Evolutionary conservation across 2,329 filamentous ascomycete genomes (phyloP).

Genomic region (Coleophoma crateriformis): DNA sequence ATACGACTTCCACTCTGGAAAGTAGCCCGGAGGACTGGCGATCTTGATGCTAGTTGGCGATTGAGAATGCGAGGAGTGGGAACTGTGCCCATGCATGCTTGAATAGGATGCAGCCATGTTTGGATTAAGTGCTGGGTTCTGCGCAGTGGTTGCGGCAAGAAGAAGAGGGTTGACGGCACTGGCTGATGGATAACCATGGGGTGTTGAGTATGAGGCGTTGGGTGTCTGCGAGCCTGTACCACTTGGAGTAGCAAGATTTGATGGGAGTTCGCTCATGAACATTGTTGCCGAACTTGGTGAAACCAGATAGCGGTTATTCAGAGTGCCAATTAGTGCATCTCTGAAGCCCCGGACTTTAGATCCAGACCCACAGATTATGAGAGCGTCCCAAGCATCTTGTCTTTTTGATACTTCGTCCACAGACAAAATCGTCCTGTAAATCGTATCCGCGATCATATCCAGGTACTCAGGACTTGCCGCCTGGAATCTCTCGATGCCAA

Average conservation of each 20-base stretch:
- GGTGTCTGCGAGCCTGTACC: constrained; percentile 92
- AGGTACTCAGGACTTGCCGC: constrained; percentile 67
- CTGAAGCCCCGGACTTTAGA: constrained; percentile 71
- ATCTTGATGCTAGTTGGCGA: constrained; percentile 64
- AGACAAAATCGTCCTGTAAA: constrained; percentile 77
- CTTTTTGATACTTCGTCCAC: constrained; percentile 83
- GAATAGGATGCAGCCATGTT: constrained; percentile 27
- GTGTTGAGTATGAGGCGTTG: constrained; percentile 36
- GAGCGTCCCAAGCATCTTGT: constrained; percentile 81
- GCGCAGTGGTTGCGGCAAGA: constrained; percentile 78
- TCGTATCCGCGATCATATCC: constrained; percentile 75
- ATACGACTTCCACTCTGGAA: constrained; percentile 52
- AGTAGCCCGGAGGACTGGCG: constrained; percentile 64
- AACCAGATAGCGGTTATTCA: constrained; percentile 79
- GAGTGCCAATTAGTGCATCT: constrained; percentile 76
- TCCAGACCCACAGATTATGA: constrained; percentile 90
- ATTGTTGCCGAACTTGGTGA: constrained; percentile 92
- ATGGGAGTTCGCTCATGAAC: constrained; percentile 94
- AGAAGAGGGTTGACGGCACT: constrained; percentile 80
- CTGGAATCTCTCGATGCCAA: constrained; percentile 70
- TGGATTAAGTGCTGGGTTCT: constrained; percentile 25
- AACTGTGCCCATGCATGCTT: constrained; percentile 30
- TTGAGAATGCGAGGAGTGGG: constrained; percentile 59
- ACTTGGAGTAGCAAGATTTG: constrained; percentile 83
- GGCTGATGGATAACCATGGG: constrained; percentile 51